These are phyloP conservation scores for Platanthera zijinensis DNA, from an alignment of 106 monocot genomes.

Conservation along the genomic window DNA sequence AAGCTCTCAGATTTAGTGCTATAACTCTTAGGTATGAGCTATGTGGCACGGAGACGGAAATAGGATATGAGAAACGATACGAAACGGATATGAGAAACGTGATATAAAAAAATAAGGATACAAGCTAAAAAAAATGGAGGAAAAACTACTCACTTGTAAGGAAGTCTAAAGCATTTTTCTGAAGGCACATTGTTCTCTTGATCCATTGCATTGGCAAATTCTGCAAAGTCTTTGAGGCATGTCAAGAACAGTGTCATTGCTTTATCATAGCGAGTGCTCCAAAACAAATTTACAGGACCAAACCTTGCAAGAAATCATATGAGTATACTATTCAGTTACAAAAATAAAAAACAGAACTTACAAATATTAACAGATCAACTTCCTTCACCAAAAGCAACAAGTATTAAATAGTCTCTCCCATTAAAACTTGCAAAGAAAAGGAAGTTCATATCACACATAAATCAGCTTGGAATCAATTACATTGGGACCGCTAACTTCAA, in stretches of 20 bases:
- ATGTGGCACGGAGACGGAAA: too few relatives aligned
- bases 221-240: slow-evolving; percentile 95
- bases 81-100: too few relatives aligned
- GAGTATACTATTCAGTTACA: neutral
- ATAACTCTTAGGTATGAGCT: too few relatives aligned
- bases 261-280: slow-evolving; percentile 97
- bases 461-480: neutral
- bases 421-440: slow-evolving; percentile 1
- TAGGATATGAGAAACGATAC: too few relatives aligned
- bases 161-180: slow-evolving; percentile 89
- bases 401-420: neutral
- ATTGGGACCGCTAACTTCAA: neutral
- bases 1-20: too few relatives aligned
- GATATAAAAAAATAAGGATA: too few relatives aligned
- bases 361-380: neutral
- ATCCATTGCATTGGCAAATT: slow-evolving; percentile 72
- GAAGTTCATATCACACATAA: neutral
- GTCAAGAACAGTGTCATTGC: slow-evolving; percentile 90
- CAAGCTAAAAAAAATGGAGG: neutral
- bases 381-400: neutral
- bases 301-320: slow-evolving; percentile 47
- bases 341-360: neutral
- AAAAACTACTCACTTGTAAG: slow-evolving; percentile 66
- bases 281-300: slow-evolving; percentile 97
- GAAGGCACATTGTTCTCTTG: slow-evolving; percentile 82